Base-by-base conservation (phyloP, 2,329 filamentous ascomycete genomes). In the Fusarium virguliforme region DNA sequence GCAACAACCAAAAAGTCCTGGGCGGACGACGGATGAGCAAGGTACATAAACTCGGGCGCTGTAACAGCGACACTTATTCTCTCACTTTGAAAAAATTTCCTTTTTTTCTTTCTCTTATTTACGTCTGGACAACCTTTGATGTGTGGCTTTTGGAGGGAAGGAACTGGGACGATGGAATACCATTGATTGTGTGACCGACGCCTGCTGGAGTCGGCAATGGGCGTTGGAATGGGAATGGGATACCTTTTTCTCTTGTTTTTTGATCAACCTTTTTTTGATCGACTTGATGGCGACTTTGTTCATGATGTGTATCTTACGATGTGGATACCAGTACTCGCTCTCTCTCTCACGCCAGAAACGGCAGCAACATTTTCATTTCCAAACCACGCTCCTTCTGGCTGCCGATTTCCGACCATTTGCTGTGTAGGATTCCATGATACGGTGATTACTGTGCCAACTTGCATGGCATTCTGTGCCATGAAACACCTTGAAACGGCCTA, bases 301-400 rank as follows among this genome's bases (percentile, higher is more conserved):
- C 40, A 76, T 60, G 73, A 78, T 73, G 73, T 75, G 75, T 69
- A 76, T 76, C 70, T 74, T 72, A 63, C 35, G 62, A 77, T 67
- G 74, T 75, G 67, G 70, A 75, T 72, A 74, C 18, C 65, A 66
- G 37, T 43, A 43, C 60, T 18, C 63, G 62, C 61, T 60, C 68
- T 68, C 64, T 60, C 63, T 41, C 18, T 53, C 65, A 65, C 40
- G 70, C 74, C 73, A 68, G 41, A 56, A 58, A 74, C 68, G 74
- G 74, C 73, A 72, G 22, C 55, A 68, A 18, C 18, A 18, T 18
- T 61, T 43, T 43, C 43, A 48, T 48, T 48, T 48, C 43, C 24
- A 48, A 30, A 70, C 60, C 41, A 53, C 46, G 41, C n/a, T 50
- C 24, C 67, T 46, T 51, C 24, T 46, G 32, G 8, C 22, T 40